These are phyloP conservation scores for Forsythia suspensa DNA, from an alignment of 257 asterid species.

Conservation along the genomic window DNA sequence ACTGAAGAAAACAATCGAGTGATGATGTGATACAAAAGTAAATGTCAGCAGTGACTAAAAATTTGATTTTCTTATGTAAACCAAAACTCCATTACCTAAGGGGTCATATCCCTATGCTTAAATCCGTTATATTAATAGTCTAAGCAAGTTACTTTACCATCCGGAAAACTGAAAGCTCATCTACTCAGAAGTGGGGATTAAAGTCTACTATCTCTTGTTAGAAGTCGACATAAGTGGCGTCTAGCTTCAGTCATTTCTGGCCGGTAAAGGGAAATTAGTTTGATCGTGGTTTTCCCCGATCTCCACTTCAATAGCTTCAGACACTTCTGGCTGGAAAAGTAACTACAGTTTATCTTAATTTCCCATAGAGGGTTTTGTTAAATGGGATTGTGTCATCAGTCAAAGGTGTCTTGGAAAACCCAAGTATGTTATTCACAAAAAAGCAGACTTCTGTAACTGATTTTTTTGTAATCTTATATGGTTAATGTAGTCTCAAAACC, in stretches of 20 bases:
- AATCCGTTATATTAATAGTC: not conserved
- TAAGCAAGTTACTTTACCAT: not conserved
- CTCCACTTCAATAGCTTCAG: not conserved
- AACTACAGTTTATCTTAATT: not conserved
- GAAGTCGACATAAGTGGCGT: not conserved
- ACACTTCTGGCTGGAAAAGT: not conserved
- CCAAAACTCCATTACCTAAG: not conserved
- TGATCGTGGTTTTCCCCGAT: not conserved
- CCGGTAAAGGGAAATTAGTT: not conserved
- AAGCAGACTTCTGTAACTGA: not conserved
- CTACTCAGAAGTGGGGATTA: not conserved
- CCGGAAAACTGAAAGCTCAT: not conserved
- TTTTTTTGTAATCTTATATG: not conserved
- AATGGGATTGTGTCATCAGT: not conserved
- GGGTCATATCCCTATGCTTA: not conserved
- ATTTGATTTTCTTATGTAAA: not conserved
- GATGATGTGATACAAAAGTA: not conserved
- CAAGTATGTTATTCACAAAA: not conserved
- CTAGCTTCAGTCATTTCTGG: not conserved
- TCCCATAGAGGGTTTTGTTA: slow-evolving; percentile 5
- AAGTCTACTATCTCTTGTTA: not conserved
- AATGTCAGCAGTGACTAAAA: not conserved
- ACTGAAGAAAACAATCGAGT: not conserved
- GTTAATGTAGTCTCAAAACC: not conserved
- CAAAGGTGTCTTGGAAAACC: not conserved